Evolutionary conservation across 495 filamentous ascomycete species (phyloP).

Genomic region (Peziza echinospora): DNA sequence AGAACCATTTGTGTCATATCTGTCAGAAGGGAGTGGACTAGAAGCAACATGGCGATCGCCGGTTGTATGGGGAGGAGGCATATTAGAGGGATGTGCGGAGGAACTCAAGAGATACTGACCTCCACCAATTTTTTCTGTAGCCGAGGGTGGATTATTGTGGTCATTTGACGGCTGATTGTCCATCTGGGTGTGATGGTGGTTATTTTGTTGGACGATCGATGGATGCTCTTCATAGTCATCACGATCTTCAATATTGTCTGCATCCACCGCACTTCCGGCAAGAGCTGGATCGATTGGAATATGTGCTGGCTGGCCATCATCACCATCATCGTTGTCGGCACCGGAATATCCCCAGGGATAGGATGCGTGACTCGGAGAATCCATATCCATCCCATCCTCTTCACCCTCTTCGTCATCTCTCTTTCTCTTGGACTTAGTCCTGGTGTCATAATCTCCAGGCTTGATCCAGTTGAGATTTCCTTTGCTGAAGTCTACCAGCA

Average conservation of each 20-base stretch:
- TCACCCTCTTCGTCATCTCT: neutral
- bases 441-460: constrained; percentile 20
- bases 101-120: constrained; percentile 7
- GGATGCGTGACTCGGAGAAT: neutral
- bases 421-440: neutral
- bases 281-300: neutral
- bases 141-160: neutral
- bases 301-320: neutral
- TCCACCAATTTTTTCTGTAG: constrained; percentile 1
- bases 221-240: constrained; percentile 1
- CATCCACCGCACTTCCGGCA: neutral
- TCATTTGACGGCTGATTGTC: neutral
- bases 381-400: neutral
- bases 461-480: constrained; percentile 66
- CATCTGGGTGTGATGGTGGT: neutral
- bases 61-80: neutral
- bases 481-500: constrained; percentile 59
- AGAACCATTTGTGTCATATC: neutral
- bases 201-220: constrained; percentile 5
- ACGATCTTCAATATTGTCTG: neutral
- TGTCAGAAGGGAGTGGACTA: neutral
- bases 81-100: neutral
- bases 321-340: neutral
- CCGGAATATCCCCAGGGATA: neutral
- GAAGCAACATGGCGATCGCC: neutral